phyloP scores from a whole-genome alignment of 129 eudicot genomes.

The Rutidosis leptorrhynchoides region DNA sequence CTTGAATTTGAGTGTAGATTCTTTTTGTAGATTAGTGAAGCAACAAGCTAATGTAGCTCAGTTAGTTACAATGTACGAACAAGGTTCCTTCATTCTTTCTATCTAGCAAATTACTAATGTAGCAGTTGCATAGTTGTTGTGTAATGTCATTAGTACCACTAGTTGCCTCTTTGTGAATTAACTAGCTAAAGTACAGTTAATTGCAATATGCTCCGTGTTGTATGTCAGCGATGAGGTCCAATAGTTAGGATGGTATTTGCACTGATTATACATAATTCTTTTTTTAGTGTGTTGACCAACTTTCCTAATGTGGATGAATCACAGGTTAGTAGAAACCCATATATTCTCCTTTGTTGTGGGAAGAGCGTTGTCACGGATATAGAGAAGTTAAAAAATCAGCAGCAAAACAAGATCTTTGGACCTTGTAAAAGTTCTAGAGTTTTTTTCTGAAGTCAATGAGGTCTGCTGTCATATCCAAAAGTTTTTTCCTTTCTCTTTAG shows the following conservation, averaged over 20 bases:
- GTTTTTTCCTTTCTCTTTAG: constrained; percentile 16
- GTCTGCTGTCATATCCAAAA: no score
- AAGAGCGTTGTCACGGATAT: constrained; percentile 92
- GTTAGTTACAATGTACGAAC: constrained; percentile 74
- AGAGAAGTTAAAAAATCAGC: constrained; percentile 79
- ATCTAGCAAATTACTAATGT: constrained; percentile 18
- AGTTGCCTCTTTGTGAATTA: no score
- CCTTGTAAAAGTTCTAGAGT: constrained; percentile 54
- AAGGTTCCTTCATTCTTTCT: no score
- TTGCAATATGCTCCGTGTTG: no score
- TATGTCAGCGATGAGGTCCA: no score
- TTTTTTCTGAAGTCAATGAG: constrained; percentile 80
- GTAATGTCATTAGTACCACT: no score
- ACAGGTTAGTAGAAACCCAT: constrained; percentile 99
- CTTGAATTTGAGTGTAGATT: constrained; percentile 76
- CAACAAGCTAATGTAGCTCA: constrained; percentile 78
- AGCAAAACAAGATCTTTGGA: constrained; percentile 82
- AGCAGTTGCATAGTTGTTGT: constrained; percentile 2
- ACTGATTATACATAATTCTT: no score
- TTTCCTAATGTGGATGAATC: no score
- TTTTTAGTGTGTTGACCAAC: no score
- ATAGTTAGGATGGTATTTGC: no score
- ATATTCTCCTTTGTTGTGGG: constrained; percentile 97
- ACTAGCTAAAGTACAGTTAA: no score
- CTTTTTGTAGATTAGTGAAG: constrained; percentile 93